Evolutionary conservation across 768 basidiomycete genomes (phyloP).

Genomic region (Cubamyces lactineus): DNA sequence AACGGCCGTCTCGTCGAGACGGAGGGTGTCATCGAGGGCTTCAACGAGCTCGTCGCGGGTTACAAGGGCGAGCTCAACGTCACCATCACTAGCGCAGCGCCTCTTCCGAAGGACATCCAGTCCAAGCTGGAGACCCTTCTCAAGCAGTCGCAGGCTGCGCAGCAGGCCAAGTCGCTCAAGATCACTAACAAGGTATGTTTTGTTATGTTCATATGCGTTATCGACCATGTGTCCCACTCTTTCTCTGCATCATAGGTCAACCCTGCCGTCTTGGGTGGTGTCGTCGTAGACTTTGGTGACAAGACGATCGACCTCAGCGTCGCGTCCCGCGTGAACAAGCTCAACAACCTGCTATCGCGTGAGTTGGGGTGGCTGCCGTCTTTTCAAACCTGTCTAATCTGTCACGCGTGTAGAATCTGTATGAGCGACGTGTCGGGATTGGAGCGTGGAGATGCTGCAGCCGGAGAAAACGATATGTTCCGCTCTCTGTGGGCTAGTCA

Average conservation of each 20-base stretch:
- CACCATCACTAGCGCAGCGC: conserved; percentile 83
- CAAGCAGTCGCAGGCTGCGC: conserved; percentile 84
- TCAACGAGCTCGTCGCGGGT: conserved; percentile 85
- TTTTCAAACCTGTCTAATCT: neutral
- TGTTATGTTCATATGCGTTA: neutral
- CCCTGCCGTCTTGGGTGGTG: conserved; percentile 86
- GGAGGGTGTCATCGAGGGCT: conserved; percentile 85
- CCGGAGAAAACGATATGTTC: conserved; percentile 4
- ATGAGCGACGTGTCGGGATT: conserved; percentile 3
- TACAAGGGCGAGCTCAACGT: conserved; percentile 94
- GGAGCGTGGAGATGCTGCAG: conserved; percentile 1
- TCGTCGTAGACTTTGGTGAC: conserved; percentile 97
- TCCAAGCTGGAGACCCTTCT: conserved; percentile 81
- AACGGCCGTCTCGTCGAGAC: conserved; percentile 91
- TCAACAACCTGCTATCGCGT: conserved; percentile 89
- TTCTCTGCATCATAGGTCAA: conserved; percentile 64
- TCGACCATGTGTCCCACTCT: conserved; percentile 13
- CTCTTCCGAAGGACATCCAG: conserved; percentile 77
- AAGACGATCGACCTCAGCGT: conserved; percentile 98
- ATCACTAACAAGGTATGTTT: conserved; percentile 83
- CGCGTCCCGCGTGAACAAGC: conserved; percentile 89
- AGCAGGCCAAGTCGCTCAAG: conserved; percentile 87
- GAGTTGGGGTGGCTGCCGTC: conserved; percentile 33
- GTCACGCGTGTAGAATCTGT: conserved; percentile 16
- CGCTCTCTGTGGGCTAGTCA: conserved; percentile 12